phyloP scores from a whole-genome alignment of 331 rosid genomes.

The Telfairia occidentalis region DNA sequence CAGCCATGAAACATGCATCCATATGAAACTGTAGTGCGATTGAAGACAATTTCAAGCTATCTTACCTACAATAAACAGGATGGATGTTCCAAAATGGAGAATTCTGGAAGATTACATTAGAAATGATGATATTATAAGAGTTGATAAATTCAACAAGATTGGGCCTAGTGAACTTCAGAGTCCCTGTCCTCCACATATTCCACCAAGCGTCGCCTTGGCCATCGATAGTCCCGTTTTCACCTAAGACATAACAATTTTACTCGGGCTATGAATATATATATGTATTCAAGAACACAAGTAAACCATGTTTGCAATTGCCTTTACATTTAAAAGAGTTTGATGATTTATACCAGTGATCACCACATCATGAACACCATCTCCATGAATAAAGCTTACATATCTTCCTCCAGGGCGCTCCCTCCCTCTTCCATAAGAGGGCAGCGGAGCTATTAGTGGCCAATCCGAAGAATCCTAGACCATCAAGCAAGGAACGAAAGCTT shows the following conservation, averaged over 20 bases:
- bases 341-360: constrained; percentile 54
- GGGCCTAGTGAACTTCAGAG: constrained; percentile 79
- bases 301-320: neutral
- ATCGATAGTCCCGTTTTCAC: constrained; percentile 90
- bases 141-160: constrained; percentile 68
- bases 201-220: constrained; percentile 93
- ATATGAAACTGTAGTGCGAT: neutral
- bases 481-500: constrained; percentile 8
- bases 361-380: constrained; percentile 57
- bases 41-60: neutral
- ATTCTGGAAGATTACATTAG: constrained; percentile 61
- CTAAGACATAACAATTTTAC: constrained; percentile 18
- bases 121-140: constrained; percentile 59
- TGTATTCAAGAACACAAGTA: neutral
- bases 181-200: constrained; percentile 93
- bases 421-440: constrained; percentile 96
- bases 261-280: neutral
- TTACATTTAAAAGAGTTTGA: neutral
- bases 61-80: constrained; percentile 88
- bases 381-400: constrained; percentile 72
- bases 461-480: constrained; percentile 39
- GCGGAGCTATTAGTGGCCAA: constrained; percentile 80
- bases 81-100: constrained; percentile 97
- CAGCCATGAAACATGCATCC: neutral
- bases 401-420: constrained; percentile 84